Percentiles rank a stretch among this genome's conserved stretches.
phyloP scores from a whole-genome alignment of 1,284 basidiomycete species.

The Lignosus rhinocerotis region DNA sequence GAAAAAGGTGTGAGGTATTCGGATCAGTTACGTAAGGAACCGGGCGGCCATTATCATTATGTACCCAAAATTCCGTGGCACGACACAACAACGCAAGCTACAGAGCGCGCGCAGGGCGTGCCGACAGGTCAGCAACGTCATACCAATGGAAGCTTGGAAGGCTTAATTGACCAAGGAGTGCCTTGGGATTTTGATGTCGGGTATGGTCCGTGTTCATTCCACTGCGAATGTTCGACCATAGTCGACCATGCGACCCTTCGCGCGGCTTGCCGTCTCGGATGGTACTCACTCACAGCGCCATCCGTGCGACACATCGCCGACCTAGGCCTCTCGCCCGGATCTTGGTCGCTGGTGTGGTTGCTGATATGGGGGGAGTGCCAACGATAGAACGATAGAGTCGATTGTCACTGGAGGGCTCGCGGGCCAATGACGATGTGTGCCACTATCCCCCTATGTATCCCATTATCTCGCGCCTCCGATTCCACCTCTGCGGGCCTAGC shows the following conservation, averaged over 20 bases:
- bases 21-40: too few relatives aligned
- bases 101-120: neutral
- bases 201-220: conserved; percentile 24
- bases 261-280: neutral
- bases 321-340: neutral
- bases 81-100: neutral
- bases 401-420: neutral
- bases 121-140: neutral
- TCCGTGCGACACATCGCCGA: neutral
- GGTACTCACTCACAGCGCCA: neutral
- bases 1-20: too few relatives aligned
- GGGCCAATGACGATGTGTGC: neutral
- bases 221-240: conserved; percentile 13
- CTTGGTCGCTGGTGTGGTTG: neutral
- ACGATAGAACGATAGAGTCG: neutral
- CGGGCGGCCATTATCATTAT: too few relatives aligned
- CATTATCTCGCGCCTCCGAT: too few relatives aligned
- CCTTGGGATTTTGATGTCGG: conserved; percentile 18
- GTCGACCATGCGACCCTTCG: neutral
- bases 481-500: neutral
- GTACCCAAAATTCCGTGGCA: too few relatives aligned
- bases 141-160: neutral
- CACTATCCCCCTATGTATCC: neutral
- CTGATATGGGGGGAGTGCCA: neutral
- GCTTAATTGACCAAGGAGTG: neutral